These are phyloP conservation scores for Dinochytrium kinnereticum DNA, from an alignment of 371 early-diverging fungal species.

Conservation along the genomic window DNA sequence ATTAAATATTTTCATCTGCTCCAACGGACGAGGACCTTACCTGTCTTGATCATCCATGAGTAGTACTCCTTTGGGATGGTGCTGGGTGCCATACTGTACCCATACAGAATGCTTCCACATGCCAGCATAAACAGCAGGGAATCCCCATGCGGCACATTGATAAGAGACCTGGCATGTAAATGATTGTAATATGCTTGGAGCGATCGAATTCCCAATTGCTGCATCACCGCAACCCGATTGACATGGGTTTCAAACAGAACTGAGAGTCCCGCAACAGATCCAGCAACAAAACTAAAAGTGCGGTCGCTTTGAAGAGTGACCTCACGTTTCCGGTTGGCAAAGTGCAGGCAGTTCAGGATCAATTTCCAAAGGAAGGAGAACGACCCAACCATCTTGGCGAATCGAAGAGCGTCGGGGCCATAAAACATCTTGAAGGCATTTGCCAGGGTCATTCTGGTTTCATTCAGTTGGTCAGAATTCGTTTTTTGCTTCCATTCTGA, in stretches of 20 bases:
- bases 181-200: constrained; percentile 41
- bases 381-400: constrained; percentile 73
- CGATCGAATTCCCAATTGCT: constrained; percentile 49
- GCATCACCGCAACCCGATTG: constrained; percentile 44
- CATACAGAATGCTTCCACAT: constrained; percentile 50
- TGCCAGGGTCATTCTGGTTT: constrained; percentile 19
- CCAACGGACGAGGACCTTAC: not conserved
- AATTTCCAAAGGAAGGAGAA: constrained; percentile 79
- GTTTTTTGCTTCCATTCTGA: not conserved
- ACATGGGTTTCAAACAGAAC: constrained; percentile 45
- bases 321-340: constrained; percentile 45
- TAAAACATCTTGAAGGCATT: constrained; percentile 33
- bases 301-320: constrained; percentile 25
- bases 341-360: constrained; percentile 65
- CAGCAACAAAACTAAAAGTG: constrained; percentile 41
- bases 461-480: not conserved
- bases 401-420: constrained; percentile 54
- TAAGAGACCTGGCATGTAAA: constrained; percentile 36
- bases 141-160: constrained; percentile 49
- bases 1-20: too few relatives aligned
- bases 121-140: constrained; percentile 45
- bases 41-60: constrained; percentile 47
- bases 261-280: constrained; percentile 34
- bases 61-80: constrained; percentile 52
- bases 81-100: constrained; percentile 47